phyloP scores from a whole-genome alignment of 768 basidiomycete species.

The Lactifluus volemus region DNA sequence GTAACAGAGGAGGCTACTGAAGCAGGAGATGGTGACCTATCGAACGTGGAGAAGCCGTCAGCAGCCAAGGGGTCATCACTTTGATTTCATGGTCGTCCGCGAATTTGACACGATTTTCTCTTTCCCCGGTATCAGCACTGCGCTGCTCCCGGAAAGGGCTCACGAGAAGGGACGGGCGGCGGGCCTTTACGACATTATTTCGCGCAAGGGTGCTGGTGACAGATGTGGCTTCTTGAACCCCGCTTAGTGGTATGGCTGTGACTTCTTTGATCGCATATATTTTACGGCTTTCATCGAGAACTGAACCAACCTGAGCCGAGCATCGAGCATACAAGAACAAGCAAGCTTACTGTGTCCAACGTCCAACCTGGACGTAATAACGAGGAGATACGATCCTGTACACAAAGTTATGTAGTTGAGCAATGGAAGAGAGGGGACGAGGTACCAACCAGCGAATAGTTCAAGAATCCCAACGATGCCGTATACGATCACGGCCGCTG shows the following conservation, averaged over 20 bases:
- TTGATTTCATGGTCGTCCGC: constrained; percentile 39
- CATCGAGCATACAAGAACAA: background rate
- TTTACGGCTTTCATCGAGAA: constrained; percentile 51
- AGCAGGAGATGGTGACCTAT: constrained; percentile 22
- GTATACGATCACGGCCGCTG: constrained; percentile 50
- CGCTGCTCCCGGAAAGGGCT: background rate
- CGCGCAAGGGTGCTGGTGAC: constrained; percentile 44
- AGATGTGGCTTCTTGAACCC: constrained; percentile 46
- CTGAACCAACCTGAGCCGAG: constrained; percentile 28
- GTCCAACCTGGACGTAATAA: constrained; percentile 53
- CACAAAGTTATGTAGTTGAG: constrained; percentile 6
- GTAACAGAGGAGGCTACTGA: constrained; percentile 35
- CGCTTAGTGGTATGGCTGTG: constrained; percentile 60
- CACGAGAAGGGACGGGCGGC: constrained; percentile 40
- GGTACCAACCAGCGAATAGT: constrained; percentile 67
- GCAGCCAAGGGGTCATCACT: constrained; percentile 29
- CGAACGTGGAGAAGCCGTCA: constrained; percentile 19
- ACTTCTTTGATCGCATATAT: constrained; percentile 66
- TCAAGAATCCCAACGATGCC: constrained; percentile 71
- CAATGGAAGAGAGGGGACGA: constrained; percentile 15
- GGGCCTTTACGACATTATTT: constrained; percentile 37
- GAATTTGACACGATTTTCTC: constrained; percentile 44
- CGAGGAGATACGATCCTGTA: constrained; percentile 67
- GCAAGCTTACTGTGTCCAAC: constrained; percentile 55
- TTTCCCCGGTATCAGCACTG: constrained; percentile 15